Base-by-base conservation (phyloP, 2,329 filamentous ascomycete genomes). In the Claviceps capensis region DNA sequence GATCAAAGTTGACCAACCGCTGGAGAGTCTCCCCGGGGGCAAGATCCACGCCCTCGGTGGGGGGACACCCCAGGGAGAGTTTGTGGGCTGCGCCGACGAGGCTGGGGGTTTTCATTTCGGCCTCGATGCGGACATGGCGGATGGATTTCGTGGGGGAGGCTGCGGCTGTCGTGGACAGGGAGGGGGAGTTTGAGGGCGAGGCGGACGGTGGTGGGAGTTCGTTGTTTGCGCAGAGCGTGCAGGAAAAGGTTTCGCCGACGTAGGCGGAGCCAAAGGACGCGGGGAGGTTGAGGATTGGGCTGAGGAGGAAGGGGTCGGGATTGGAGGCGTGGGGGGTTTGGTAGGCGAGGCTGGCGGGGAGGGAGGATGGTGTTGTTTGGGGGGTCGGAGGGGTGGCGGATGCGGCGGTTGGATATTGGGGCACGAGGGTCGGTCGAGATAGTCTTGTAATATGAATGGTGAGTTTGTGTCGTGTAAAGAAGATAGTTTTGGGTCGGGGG, bases 191-290 rank as follows among this genome's bases (percentile, higher is more conserved):
- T 23, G 23, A n/a, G 17, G 40, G 13, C 17, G 17, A 22, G 19
- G 9, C 6, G n/a, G 19, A 8, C 16, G 26, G 23, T 19, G 13
- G 41, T 0, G 46, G 14, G 23, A 36, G 19, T 69, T 97, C 91
- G 65, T 96, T 91, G 72, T 95, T 96, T n/a, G 87, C 90, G 69
- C 90, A 95, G 22, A 97, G 76, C 1, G 91, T 95, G 69, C 93
- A 98, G 57, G 85, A 84, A 69, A 98, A 97, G 0, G 85, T 88
- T 71, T 97, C 90, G 60, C 93, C 93, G 19, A 97, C 91, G 66
- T 96, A 96, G 8, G 91, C 90, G 13, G 88, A 91, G 45, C 90
- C 91, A 66, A 98, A 97, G 0, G 88, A 85, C 16, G 89, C 84
- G 9, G 93, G 91, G 1, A 97, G 82, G 47, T 88, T 93, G 61